phyloP scores from a whole-genome alignment of 768 basidiomycete genomes.

The Leccinellum albellum region DNA sequence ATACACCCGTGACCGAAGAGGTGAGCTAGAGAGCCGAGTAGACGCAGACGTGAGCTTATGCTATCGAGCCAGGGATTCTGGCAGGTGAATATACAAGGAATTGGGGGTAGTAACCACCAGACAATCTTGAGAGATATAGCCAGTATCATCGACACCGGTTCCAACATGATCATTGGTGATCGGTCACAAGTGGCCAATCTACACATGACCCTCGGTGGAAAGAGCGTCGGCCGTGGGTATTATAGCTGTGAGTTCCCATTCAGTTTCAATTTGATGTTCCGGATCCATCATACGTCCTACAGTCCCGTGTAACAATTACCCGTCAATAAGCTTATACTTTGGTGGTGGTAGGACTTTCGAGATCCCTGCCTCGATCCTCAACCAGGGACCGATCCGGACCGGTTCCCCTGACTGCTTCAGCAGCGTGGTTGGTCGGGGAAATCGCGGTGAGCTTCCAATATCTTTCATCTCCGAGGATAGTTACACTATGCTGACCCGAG shows the following conservation, averaged over 20 bases:
- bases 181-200: not conserved
- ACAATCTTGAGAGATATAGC: not conserved
- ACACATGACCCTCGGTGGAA: not conserved
- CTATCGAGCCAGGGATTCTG: too few species aligned
- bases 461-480: too few species aligned
- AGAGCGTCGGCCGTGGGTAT: too few species aligned
- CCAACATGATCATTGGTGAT: not conserved
- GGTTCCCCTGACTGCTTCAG: not conserved
- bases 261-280: not conserved
- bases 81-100: too few species aligned
- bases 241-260: not conserved
- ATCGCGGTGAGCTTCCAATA: not conserved
- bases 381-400: not conserved
- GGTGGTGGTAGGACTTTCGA: not conserved
- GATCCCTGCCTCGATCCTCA: not conserved
- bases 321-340: not conserved
- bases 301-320: not conserved
- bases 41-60: too few species aligned
- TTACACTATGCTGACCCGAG: not conserved
- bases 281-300: not conserved
- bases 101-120: too few species aligned
- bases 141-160: not conserved
- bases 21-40: too few species aligned
- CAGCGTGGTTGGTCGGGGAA: not conserved
- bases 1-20: too few species aligned